phyloP scores from a whole-genome alignment of 106 monocot genomes.

The Dioscorea alata region DNA sequence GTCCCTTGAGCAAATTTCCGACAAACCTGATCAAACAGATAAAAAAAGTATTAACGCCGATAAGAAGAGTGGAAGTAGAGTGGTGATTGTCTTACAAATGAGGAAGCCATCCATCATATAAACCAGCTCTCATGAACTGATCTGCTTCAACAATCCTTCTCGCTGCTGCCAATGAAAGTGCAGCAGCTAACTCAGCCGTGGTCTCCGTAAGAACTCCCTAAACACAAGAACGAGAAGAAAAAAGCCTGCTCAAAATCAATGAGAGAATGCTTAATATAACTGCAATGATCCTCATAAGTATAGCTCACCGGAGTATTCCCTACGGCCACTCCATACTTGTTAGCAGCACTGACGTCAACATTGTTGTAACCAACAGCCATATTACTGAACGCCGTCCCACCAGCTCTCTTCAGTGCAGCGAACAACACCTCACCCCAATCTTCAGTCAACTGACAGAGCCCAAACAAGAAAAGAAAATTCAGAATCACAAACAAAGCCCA shows the following conservation, averaged over 20 bases:
- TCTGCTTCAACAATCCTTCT: slow-evolving; percentile 98
- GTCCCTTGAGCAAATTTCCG: slow-evolving; percentile 93
- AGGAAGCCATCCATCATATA: slow-evolving; percentile 98
- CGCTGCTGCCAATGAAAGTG: slow-evolving; percentile 81
- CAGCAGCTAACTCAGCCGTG: slow-evolving; percentile 89
- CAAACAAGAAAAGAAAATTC: not conserved
- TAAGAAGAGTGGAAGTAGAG: not conserved
- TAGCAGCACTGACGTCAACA: slow-evolving; percentile 84
- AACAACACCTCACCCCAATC: slow-evolving; percentile 99
- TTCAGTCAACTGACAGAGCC: slow-evolving; percentile 66
- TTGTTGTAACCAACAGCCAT: slow-evolving; percentile 99
- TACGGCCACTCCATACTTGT: slow-evolving; percentile 73
- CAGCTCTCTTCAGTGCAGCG: slow-evolving; percentile 80
- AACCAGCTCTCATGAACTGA: slow-evolving; percentile 93
- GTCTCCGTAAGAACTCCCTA: slow-evolving; percentile 99
- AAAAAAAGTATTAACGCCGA: not conserved
- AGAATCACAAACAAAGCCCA: not conserved
- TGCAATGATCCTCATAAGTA: no score
- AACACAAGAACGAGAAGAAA: not conserved
- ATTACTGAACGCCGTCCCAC: slow-evolving; percentile 93
- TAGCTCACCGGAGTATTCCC: slow-evolving; percentile 87
- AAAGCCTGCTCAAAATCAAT: no score
- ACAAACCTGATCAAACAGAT: slow-evolving; percentile 53
- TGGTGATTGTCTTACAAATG: slow-evolving; percentile 48
- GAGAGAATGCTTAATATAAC: no score